Evolutionary conservation across 345 rosid species (phyloP).

Genomic region (Schrenkiella parvula): DNA sequence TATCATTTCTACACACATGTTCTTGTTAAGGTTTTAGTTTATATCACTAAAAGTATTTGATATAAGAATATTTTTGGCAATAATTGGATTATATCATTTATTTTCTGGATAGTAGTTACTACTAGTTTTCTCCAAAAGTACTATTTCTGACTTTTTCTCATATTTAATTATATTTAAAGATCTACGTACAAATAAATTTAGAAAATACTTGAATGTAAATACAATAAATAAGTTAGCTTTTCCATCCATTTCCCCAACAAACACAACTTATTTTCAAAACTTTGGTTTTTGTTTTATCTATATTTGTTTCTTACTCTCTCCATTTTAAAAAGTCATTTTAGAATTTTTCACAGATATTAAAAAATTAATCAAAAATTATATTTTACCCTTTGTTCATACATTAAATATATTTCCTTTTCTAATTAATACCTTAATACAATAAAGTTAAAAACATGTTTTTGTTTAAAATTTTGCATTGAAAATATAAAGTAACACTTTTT

Average conservation of each 20-base stretch:
- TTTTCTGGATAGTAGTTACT: not conserved
- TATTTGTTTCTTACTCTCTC: slow-evolving; percentile 13
- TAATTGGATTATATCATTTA: not conserved
- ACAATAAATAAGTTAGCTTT: not conserved
- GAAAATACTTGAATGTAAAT: not conserved
- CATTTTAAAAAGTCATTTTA: too few relatives aligned
- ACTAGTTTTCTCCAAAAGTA: not conserved
- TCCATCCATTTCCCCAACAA: not conserved
- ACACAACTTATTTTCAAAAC: not conserved
- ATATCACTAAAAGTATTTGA: not conserved
- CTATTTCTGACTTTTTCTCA: not conserved
- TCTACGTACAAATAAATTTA: not conserved
- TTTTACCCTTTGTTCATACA: too few relatives aligned
- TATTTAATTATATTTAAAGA: not conserved
- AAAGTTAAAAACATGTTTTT: too few relatives aligned
- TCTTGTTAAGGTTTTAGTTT: not conserved
- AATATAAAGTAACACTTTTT: too few relatives aligned
- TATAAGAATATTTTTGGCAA: not conserved
- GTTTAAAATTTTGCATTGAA: too few relatives aligned
- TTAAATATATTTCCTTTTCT: too few relatives aligned
- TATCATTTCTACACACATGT: not conserved
- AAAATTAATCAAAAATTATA: too few relatives aligned
- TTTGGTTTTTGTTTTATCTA: slow-evolving; percentile 8
- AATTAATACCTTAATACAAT: too few relatives aligned
- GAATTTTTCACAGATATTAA: too few relatives aligned